phyloP scores from a whole-genome alignment of 306 rosid genomes.

The Aeschynomene evenia region DNA sequence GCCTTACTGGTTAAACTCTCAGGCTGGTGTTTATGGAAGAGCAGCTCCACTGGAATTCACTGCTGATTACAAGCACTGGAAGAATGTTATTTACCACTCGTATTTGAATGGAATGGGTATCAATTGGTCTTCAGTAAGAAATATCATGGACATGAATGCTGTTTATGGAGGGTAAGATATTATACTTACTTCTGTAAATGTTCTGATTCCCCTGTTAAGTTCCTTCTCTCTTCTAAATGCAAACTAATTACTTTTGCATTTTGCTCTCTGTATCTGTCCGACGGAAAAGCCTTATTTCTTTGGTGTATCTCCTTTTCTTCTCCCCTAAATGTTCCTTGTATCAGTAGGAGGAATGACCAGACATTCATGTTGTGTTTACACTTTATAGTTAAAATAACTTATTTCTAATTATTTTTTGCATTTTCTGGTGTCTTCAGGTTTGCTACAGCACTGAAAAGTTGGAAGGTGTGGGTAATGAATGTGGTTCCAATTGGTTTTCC shows the following conservation, averaged over 20 bases:
- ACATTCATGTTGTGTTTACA: background rate
- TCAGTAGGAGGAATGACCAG: constrained; percentile 8
- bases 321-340: background rate
- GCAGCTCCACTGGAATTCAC: constrained; percentile 56
- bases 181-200: constrained; percentile 13
- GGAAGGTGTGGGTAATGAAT: constrained; percentile 82
- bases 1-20: constrained; percentile 78
- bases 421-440: constrained; percentile 46
- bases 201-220: background rate
- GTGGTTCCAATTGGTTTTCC: constrained; percentile 68
- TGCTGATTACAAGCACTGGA: constrained; percentile 74
- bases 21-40: constrained; percentile 58
- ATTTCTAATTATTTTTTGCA: background rate
- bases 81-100: constrained; percentile 56
- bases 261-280: background rate
- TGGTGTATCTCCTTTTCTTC: background rate
- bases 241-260: background rate
- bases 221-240: constrained; percentile 18
- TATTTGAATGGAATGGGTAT: constrained; percentile 74
- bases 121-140: constrained; percentile 72
- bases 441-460: constrained; percentile 69
- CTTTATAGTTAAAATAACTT: background rate
- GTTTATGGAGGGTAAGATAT: constrained; percentile 81
- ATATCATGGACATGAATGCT: constrained; percentile 89
- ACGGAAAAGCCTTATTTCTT: background rate